Percentiles rank a stretch among this genome's conserved stretches.
These are phyloP conservation scores for Colletotrichum navitas DNA, from an alignment of 2,329 filamentous ascomycete species.

Conservation along the genomic window DNA sequence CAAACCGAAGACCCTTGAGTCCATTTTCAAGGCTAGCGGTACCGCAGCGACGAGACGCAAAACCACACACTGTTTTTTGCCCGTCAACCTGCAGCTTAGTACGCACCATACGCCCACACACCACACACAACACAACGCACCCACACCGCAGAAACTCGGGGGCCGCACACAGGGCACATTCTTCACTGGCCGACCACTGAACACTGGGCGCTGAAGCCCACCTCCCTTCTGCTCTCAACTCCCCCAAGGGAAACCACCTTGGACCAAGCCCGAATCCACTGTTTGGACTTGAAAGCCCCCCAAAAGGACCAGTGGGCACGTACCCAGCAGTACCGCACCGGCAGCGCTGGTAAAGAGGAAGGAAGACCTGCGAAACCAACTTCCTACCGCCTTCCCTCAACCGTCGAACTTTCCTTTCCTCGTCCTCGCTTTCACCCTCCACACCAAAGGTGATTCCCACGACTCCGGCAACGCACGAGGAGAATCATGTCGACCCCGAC, in stretches of 20 bases:
- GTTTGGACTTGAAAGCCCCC: slow-evolving; percentile 38
- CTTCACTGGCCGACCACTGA: slow-evolving; percentile 25
- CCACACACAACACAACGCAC: slow-evolving; percentile 15
- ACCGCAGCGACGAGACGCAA: slow-evolving; percentile 31
- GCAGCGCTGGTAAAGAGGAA: slow-evolving; percentile 32
- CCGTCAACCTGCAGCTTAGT: slow-evolving; percentile 4
- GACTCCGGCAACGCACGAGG: slow-evolving; percentile 30
- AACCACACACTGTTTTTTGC: slow-evolving; percentile 29
- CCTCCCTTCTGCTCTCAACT: slow-evolving; percentile 9
- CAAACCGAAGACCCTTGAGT: slow-evolving; percentile 32
- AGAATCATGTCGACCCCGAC: slow-evolving; percentile 83
- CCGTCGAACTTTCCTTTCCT: slow-evolving; percentile 37
- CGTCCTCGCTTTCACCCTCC: slow-evolving; percentile 23
- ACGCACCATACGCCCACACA: background rate
- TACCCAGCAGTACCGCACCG: slow-evolving; percentile 34
- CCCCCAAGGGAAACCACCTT: slow-evolving; percentile 20
- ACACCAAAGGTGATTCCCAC: slow-evolving; percentile 41
- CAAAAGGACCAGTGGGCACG: slow-evolving; percentile 32
- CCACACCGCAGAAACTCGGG: slow-evolving; percentile 4
- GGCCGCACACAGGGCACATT: slow-evolving; percentile 27
- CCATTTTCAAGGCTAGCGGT: slow-evolving; percentile 31
- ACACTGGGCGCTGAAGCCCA: slow-evolving; percentile 13
- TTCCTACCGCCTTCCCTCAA: slow-evolving; percentile 31
- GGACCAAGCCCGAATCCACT: slow-evolving; percentile 23
- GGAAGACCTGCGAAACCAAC: slow-evolving; percentile 39